Conservation (phyloP, 192 early-diverging fungal species). For the Cetraspora pellucida region DNA sequence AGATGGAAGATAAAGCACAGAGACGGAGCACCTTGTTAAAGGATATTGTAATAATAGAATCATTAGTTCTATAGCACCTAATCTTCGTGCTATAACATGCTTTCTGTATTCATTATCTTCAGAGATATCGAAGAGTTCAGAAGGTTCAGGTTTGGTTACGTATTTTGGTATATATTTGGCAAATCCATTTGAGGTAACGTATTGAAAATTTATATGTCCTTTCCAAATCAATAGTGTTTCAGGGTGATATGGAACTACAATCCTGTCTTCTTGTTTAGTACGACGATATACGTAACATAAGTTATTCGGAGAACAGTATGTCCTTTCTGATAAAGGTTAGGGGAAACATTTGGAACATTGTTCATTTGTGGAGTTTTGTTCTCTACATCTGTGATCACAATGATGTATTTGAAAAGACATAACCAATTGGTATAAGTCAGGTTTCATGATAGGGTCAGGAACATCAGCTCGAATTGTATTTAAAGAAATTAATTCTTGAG, state of each 20-base stretch:
- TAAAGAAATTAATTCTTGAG: neutral
- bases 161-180: constrained; percentile 11
- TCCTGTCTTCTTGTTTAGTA: constrained; percentile 1
- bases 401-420: neutral
- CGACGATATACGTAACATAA: neutral
- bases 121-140: neutral
- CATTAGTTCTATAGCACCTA: constrained; percentile 3
- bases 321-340: neutral
- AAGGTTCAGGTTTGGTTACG: neutral
- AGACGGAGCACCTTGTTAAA: too few relatives aligned
- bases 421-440: neutral
- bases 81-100: neutral
- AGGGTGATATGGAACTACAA: neutral
- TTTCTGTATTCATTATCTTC: neutral
- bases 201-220: constrained; percentile 4
- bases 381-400: neutral
- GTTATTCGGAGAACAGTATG: neutral
- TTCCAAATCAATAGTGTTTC: neutral
- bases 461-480: neutral
- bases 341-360: neutral
- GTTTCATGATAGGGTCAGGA: neutral
- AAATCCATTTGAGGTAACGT: neutral
- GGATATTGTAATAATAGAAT: neutral
- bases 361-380: neutral
- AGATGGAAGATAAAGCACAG: too few relatives aligned